A percentile compares a stretch with the other conserved stretches of the same genome.
Evolutionary conservation across 2,329 filamentous ascomycete species (phyloP).

Genomic region (Coniochaeta sp.): DNA sequence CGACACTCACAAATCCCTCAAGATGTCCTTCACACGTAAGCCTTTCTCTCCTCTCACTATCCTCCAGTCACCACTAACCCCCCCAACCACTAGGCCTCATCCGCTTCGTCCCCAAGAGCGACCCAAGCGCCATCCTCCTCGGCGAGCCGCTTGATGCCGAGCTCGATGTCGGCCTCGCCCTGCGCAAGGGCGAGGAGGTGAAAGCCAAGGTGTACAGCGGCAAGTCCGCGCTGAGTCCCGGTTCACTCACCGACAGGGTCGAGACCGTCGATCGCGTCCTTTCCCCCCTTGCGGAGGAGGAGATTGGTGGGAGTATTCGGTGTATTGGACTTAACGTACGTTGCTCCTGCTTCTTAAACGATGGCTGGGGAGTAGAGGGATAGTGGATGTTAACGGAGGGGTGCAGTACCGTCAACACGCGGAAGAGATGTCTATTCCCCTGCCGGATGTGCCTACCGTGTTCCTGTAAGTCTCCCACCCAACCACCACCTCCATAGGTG

Average conservation of each 20-base stretch:
- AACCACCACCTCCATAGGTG: neutral
- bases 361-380: no score
- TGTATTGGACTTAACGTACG: constrained; percentile 51
- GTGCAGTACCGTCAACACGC: constrained; percentile 44
- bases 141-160: constrained; percentile 46
- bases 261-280: constrained; percentile 40
- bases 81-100: constrained; percentile 52
- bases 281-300: constrained; percentile 38
- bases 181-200: constrained; percentile 50
- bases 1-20: neutral
- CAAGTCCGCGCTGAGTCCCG: constrained; percentile 47
- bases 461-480: constrained; percentile 31
- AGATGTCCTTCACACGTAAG: constrained; percentile 1
- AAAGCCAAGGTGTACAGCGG: constrained; percentile 50
- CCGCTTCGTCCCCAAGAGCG: constrained; percentile 48
- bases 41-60: no score
- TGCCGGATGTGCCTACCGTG: constrained; percentile 45
- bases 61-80: no score
- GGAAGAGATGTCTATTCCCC: constrained; percentile 35
- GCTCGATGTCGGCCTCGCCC: constrained; percentile 50
- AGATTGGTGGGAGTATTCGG: constrained; percentile 50
- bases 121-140: constrained; percentile 41
- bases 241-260: constrained; percentile 38
- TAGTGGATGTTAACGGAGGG: no score
- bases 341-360: no score